phyloP scores from a whole-genome alignment of 306 rosid species.

The Inga leiocalycina region DNA sequence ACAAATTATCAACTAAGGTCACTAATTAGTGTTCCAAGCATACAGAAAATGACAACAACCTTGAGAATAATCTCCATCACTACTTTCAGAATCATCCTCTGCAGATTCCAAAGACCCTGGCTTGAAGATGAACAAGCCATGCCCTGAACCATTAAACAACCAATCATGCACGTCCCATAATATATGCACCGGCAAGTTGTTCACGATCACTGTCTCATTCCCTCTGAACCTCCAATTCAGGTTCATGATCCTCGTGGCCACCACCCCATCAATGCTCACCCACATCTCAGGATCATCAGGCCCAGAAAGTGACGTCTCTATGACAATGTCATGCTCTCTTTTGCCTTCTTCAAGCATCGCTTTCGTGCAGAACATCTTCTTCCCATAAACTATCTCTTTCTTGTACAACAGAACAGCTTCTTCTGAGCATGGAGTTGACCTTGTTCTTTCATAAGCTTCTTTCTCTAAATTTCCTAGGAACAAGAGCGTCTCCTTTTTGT shows the following conservation, averaged over 20 bases:
- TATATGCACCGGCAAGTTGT: slow-evolving; percentile 54
- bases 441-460: slow-evolving; percentile 58
- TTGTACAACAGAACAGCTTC: slow-evolving; percentile 56
- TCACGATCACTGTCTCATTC: slow-evolving; percentile 55
- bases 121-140: slow-evolving; percentile 68
- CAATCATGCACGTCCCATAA: slow-evolving; percentile 84
- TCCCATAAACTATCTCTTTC: slow-evolving; percentile 62
- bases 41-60: slow-evolving; percentile 54
- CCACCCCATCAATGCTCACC: slow-evolving; percentile 59
- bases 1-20: slow-evolving; percentile 11
- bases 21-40: slow-evolving; percentile 58
- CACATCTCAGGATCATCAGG: slow-evolving; percentile 78
- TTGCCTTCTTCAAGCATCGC: slow-evolving; percentile 54
- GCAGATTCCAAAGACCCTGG: slow-evolving; percentile 35
- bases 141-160: slow-evolving; percentile 56
- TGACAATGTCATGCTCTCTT: slow-evolving; percentile 56
- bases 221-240: slow-evolving; percentile 82
- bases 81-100: neutral
- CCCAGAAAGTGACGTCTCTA: slow-evolving; percentile 57
- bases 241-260: slow-evolving; percentile 58
- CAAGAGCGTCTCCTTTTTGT: slow-evolving; percentile 50
- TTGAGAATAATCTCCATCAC: neutral
- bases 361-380: slow-evolving; percentile 54
- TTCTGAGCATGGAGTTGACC: slow-evolving; percentile 50
- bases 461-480: slow-evolving; percentile 56